A percentile compares a stretch with the other conserved stretches of the same genome.
These are phyloP conservation scores for Malus orientalis DNA, from an alignment of 306 rosid species.

Conservation along the genomic window DNA sequence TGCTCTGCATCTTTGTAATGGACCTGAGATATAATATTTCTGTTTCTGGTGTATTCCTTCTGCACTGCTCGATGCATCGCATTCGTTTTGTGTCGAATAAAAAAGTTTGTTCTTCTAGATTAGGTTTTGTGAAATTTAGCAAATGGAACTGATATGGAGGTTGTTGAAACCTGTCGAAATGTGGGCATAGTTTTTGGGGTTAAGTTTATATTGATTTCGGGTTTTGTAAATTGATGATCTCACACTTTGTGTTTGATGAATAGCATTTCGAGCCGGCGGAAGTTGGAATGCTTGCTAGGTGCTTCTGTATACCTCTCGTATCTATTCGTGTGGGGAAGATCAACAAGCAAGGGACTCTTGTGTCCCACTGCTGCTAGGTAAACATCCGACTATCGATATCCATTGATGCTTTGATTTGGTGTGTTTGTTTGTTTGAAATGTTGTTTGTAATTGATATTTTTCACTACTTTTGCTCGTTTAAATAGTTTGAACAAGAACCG, in stretches of 20 bases:
- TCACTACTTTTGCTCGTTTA: background rate
- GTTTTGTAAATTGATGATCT: slow-evolving; percentile 1
- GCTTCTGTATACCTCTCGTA: slow-evolving; percentile 95
- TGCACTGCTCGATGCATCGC: no score
- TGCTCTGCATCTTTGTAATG: no score
- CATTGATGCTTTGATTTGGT: background rate
- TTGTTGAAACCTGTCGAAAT: background rate
- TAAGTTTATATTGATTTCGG: background rate
- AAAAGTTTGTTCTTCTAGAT: no score
- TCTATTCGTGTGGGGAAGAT: slow-evolving; percentile 84
- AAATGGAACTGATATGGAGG: no score
- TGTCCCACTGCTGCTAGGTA: slow-evolving; percentile 75
- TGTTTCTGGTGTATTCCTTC: no score
- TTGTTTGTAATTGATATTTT: background rate
- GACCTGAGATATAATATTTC: no score
- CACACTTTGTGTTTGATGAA: slow-evolving; percentile 4
- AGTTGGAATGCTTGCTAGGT: slow-evolving; percentile 92
- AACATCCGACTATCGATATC: background rate
- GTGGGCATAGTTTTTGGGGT: background rate
- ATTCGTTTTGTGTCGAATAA: no score
- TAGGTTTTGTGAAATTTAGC: no score
- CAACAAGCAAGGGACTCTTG: slow-evolving; percentile 52
- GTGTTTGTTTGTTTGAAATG: background rate
- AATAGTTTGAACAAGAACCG: background rate
- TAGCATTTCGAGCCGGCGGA: slow-evolving; percentile 92